Base-by-base conservation (phyloP, 1,139 yeast genomes). In the Blastobotrys capitulatus region DNA sequence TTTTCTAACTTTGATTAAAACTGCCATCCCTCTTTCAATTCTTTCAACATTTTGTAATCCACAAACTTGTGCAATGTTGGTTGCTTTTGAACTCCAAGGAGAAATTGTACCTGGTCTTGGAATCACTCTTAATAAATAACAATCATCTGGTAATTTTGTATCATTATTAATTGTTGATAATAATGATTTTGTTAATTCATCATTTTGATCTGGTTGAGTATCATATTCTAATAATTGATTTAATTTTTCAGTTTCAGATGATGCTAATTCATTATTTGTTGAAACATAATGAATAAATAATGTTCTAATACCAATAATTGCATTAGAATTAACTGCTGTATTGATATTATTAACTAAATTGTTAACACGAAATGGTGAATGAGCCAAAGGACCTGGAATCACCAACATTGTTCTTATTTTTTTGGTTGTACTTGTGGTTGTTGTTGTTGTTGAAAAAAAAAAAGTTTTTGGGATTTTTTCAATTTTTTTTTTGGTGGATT, bases 1-100 rank as follows among this genome's bases (percentile, higher is more conserved):
- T 52, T 81, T 78, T 56, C 83, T 77, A 37, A 82, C 84, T 57
- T 82, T 77, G 60, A 92, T 74, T 59, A 87, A 68, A 46, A 92
- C 71, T 7, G 94, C 82, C 56, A 84, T 61, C 52, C 98, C 98
- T 62, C 98, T 80, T 73, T 94, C 99, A 51, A 94, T 82, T 60
- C 98, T 79, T 62, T 81, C 86, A 42, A 92, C 76, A 15, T 75
- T 75, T 39, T 76, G 77, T 53, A 92, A 76, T 6, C 97, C 97
- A 71, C 97, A 88, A 47, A 86, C 95, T 52, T 81, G 80, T 46
- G 94, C 79, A 59, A 94, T 94, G 68, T 92, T 92, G 42, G 98
- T 90, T 35, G 99, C 99, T 71, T 94, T 94, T 16, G 98, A 90
- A 16, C 97, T 88, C 99, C 99, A 94, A 32, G 98, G 98, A 25